Evolutionary conservation across 345 rosid genomes (phyloP).

Genomic region (Brassica incana): DNA sequence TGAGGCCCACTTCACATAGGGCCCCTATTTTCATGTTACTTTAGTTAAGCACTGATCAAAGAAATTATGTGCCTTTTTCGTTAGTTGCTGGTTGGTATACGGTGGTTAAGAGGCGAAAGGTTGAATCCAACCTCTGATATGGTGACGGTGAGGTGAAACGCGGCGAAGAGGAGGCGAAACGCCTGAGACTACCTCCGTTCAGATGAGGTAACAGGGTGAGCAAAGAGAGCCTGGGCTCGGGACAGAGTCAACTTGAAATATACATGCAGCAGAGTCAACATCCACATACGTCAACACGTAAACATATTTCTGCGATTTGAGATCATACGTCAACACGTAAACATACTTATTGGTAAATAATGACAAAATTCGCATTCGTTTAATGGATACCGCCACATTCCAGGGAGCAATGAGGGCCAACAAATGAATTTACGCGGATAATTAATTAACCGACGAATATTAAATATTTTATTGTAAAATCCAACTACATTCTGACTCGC

Average conservation of each 20-base stretch:
- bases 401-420: not conserved
- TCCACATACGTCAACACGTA: not conserved
- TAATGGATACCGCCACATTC: conserved; percentile 8
- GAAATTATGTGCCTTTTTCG: not conserved
- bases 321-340: not conserved
- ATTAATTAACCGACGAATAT: conserved; percentile 10
- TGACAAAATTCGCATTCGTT: not conserved
- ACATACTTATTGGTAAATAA: not conserved
- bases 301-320: conserved; percentile 11
- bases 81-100: not conserved
- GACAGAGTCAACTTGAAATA: not conserved
- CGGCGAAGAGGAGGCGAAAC: not conserved
- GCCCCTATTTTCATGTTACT: not conserved
- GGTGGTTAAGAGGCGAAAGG: not conserved
- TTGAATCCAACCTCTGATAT: not conserved
- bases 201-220: not conserved
- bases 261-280: not conserved
- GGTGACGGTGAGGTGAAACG: not conserved
- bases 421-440: not conserved
- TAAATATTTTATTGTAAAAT: not conserved
- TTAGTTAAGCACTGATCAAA: not conserved
- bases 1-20: not conserved
- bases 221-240: not conserved
- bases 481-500: not conserved
- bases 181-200: not conserved